Evolutionary conservation across 768 basidiomycete genomes (phyloP).

Genomic region (Mycena latifolia): DNA sequence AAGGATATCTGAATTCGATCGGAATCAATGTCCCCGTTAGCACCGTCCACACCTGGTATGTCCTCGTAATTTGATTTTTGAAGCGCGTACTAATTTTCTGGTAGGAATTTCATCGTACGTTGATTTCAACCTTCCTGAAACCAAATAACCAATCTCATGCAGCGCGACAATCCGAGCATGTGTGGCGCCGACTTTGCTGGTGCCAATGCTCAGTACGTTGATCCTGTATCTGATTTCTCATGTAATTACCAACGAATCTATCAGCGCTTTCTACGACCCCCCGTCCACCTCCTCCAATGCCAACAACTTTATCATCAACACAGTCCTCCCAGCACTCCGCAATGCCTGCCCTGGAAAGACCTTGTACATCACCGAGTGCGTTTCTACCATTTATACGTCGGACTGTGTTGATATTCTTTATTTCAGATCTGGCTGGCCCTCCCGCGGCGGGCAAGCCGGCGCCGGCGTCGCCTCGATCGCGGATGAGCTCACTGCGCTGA

Average conservation of each 20-base stretch:
- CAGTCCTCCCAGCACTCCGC: conserved; percentile 51
- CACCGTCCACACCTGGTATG: conserved; percentile 51
- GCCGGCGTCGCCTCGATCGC: conserved; percentile 45
- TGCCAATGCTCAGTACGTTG: conserved; percentile 53
- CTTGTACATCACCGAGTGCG: conserved; percentile 51
- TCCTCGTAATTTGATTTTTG: background rate
- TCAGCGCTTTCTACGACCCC: conserved; percentile 53
- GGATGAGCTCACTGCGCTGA: conserved; percentile 49
- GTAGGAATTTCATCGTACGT: background rate
- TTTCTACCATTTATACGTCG: background rate
- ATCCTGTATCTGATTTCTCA: background rate
- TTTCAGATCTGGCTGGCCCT: conserved; percentile 55
- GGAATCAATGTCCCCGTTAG: conserved; percentile 51
- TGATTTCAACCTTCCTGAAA: background rate
- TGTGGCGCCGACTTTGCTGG: conserved; percentile 54
- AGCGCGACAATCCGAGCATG: conserved; percentile 45
- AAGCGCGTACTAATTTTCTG: background rate
- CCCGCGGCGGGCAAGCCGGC: conserved; percentile 46
- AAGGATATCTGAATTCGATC: conserved; percentile 48
- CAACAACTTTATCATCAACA: conserved; percentile 54
- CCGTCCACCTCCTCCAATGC: conserved; percentile 44
- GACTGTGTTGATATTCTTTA: background rate
- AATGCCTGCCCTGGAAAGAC: conserved; percentile 52
- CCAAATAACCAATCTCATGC: background rate
- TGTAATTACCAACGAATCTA: background rate